phyloP scores from a whole-genome alignment of 306 rosid species.

The Ormosia emarginata region DNA sequence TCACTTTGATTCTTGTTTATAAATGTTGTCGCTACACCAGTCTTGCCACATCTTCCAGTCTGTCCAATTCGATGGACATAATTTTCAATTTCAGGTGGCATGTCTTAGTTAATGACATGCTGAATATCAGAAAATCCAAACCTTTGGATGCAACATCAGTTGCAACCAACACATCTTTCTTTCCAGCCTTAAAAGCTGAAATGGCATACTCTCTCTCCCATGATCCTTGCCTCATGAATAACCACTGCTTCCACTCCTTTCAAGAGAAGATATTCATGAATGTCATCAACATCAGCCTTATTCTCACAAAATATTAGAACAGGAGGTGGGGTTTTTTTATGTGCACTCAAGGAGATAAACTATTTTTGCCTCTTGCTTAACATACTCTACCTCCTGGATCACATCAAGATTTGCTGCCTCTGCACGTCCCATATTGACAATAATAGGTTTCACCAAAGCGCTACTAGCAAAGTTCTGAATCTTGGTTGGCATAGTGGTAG shows the following conservation, averaged over 20 bases:
- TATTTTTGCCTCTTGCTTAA: slow-evolving; percentile 88
- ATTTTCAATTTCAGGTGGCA: slow-evolving; percentile 97
- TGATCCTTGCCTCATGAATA: slow-evolving; percentile 95
- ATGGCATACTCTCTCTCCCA: slow-evolving; percentile 93
- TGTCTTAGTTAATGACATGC: slow-evolving; percentile 88
- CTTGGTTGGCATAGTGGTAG: slow-evolving; percentile 95
- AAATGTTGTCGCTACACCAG: slow-evolving; percentile 91
- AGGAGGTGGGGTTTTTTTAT: slow-evolving; percentile 92
- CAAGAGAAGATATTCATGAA: slow-evolving; percentile 87
- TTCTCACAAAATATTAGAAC: slow-evolving; percentile 89
- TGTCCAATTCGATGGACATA: slow-evolving; percentile 96
- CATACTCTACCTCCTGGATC: slow-evolving; percentile 92
- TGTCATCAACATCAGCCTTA: slow-evolving; percentile 92
- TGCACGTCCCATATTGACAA: slow-evolving; percentile 88
- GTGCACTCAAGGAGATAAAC: slow-evolving; percentile 88
- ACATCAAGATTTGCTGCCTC: slow-evolving; percentile 96
- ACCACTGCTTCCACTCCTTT: slow-evolving; percentile 98
- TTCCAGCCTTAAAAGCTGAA: slow-evolving; percentile 71
- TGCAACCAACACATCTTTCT: slow-evolving; percentile 94
- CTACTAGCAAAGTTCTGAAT: slow-evolving; percentile 89
- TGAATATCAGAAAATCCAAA: slow-evolving; percentile 93
- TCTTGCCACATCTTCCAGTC: slow-evolving; percentile 92
- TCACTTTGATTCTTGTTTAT: slow-evolving; percentile 92
- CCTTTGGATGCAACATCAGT: slow-evolving; percentile 97
- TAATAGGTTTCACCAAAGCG: slow-evolving; percentile 67